phyloP scores from a whole-genome alignment of 345 rosid species.

The Eucalyptus cladocalyx region DNA sequence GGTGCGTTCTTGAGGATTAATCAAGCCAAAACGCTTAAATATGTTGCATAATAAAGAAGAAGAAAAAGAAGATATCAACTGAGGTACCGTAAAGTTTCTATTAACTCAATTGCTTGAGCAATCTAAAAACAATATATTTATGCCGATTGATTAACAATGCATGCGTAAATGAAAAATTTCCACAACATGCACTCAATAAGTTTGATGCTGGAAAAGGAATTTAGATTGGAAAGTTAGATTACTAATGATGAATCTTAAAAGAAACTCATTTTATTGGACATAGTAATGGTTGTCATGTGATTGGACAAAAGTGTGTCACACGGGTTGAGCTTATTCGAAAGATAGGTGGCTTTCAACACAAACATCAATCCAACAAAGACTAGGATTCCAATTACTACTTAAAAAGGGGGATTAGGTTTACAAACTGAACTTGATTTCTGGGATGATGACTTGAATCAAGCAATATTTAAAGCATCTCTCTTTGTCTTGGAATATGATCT shows the following conservation, averaged over 20 bases:
- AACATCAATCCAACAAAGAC: constrained; percentile 1
- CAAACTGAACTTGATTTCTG: constrained; percentile 40
- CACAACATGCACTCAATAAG: neutral
- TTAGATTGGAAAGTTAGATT: neutral
- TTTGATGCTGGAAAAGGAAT: neutral
- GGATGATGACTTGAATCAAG: constrained; percentile 9
- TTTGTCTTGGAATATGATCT: neutral
- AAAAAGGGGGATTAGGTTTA: constrained; percentile 3
- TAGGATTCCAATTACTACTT: neutral
- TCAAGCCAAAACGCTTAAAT: neutral
- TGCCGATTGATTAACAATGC: neutral
- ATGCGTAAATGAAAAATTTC: neutral
- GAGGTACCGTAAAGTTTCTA: neutral
- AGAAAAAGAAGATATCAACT: neutral
- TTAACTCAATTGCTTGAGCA: neutral
- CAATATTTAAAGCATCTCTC: neutral
- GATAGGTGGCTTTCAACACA: constrained; percentile 2
- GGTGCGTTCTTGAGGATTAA: neutral
- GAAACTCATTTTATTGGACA: neutral
- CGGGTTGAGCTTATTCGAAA: neutral
- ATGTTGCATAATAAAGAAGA: neutral
- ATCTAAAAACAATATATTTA: neutral
- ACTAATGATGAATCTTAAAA: neutral
- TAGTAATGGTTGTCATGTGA: neutral
- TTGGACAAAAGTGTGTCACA: neutral